Evolutionary conservation across 371 early-diverging fungal species (phyloP).

Genomic region (Blakeslea trispora): DNA sequence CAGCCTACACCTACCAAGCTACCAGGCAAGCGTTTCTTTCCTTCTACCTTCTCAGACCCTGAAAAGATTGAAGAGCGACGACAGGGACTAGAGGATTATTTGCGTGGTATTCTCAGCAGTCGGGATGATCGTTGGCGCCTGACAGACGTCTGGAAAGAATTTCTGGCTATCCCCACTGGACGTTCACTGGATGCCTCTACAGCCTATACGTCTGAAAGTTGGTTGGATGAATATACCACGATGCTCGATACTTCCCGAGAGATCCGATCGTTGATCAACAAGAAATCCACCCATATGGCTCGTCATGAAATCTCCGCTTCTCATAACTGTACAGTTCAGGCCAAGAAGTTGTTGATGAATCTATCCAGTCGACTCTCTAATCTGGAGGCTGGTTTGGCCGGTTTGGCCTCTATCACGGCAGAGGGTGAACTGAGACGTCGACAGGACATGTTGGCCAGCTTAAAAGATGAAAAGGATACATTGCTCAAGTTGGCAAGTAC

Average conservation of each 20-base stretch:
- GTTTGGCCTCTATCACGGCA: constrained; percentile 56
- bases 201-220: constrained; percentile 72
- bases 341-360: constrained; percentile 69
- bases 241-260: constrained; percentile 67
- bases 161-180: constrained; percentile 72
- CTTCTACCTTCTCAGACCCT: constrained; percentile 62
- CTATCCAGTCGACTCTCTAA: constrained; percentile 52
- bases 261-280: constrained; percentile 70
- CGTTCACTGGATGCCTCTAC: constrained; percentile 39
- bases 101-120: constrained; percentile 71
- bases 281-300: constrained; percentile 68
- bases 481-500: constrained; percentile 58
- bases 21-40: constrained; percentile 72
- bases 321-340: constrained; percentile 78
- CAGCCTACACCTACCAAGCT: constrained; percentile 59
- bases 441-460: constrained; percentile 72
- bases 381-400: constrained; percentile 60
- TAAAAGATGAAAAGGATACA: constrained; percentile 73
- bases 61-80: constrained; percentile 82
- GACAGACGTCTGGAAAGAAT: constrained; percentile 74
- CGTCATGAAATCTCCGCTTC: constrained; percentile 77
- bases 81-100: constrained; percentile 76
- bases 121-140: constrained; percentile 81
- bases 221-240: constrained; percentile 80
- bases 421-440: constrained; percentile 77